Evolutionary conservation across 2,329 filamentous ascomycete species (phyloP).

Genomic region (Botrytis galanthina): DNA sequence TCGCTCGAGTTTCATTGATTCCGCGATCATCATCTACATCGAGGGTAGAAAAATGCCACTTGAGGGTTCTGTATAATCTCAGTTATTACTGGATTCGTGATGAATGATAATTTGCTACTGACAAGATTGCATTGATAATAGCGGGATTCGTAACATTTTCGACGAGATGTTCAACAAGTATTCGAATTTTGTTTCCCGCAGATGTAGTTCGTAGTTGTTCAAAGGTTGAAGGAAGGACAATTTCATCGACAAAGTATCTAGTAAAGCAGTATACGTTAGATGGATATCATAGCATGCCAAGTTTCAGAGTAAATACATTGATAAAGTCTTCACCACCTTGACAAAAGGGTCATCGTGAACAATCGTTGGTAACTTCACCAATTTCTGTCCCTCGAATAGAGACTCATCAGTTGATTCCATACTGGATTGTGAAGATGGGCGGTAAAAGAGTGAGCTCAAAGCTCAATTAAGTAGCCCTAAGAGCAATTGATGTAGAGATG

Average conservation of each 20-base stretch:
- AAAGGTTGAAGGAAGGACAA: slow-evolving; percentile 66
- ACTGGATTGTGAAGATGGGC: too few relatives aligned
- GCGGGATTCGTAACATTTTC: slow-evolving; percentile 63
- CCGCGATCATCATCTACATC: slow-evolving; percentile 56
- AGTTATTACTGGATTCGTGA: background rate
- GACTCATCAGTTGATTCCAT: background rate
- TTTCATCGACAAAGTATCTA: slow-evolving; percentile 63
- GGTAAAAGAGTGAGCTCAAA: too few relatives aligned
- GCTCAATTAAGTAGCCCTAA: background rate
- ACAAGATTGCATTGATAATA: slow-evolving; percentile 73
- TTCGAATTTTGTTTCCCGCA: slow-evolving; percentile 56
- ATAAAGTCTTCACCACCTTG: slow-evolving; percentile 64
- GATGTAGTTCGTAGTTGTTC: slow-evolving; percentile 69
- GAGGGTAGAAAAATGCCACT: slow-evolving; percentile 67
- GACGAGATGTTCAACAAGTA: slow-evolving; percentile 63
- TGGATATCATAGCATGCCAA: background rate
- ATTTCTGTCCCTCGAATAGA: background rate
- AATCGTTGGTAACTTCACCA: slow-evolving; percentile 53
- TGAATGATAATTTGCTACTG: slow-evolving; percentile 40
- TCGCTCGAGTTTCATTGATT: slow-evolving; percentile 65
- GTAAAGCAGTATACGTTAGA: slow-evolving; percentile 18
- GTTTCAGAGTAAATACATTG: slow-evolving; percentile 45
- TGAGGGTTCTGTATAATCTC: slow-evolving; percentile 57
- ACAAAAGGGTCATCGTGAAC: slow-evolving; percentile 58
- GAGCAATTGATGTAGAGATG: too few relatives aligned